These are phyloP conservation scores for Rhizopus stolonifer DNA, from an alignment of 371 early-diverging fungal genomes.

Conservation along the genomic window DNA sequence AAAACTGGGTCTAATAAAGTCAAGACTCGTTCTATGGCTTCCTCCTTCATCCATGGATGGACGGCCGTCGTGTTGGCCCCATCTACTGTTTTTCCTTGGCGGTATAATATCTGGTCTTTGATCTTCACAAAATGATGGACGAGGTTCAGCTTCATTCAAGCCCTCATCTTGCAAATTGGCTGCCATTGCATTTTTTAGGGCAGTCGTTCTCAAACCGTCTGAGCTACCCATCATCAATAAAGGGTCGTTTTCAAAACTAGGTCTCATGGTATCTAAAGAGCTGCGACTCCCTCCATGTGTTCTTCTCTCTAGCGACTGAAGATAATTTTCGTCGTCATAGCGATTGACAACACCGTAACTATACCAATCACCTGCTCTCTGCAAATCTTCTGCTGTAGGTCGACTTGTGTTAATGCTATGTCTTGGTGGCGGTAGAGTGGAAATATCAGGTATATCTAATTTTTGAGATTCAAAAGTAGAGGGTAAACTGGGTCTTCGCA, in stretches of 20 bases:
- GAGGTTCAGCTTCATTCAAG: conserved; percentile 1
- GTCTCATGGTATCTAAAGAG: conserved; percentile 7
- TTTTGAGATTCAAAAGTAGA: conserved; percentile 23
- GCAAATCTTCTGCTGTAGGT: conserved; percentile 20
- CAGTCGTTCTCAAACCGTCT: conserved; percentile 44
- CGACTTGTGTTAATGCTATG: conserved; percentile 23
- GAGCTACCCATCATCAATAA: conserved; percentile 42
- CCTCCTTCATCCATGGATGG: conserved; percentile 3
- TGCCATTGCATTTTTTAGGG: conserved; percentile 42
- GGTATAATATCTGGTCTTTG: conserved; percentile 3
- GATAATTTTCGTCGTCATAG: conserved; percentile 37
- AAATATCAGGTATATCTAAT: conserved; percentile 24
- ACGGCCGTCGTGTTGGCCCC: background rate
- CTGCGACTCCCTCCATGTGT: conserved; percentile 23
- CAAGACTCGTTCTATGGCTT: conserved; percentile 24
- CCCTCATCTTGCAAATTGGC: conserved; percentile 20
- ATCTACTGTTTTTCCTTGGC: conserved; percentile 2
- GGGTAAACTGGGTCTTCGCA: conserved; percentile 24
- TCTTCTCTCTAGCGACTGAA: conserved; percentile 41
- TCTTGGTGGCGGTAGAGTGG: conserved; percentile 22
- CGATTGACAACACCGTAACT: conserved; percentile 23
- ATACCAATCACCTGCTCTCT: conserved; percentile 24
- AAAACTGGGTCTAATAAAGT: conserved; percentile 26
- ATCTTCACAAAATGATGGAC: conserved; percentile 10
- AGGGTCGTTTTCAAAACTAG: conserved; percentile 9